Evolutionary conservation across 2,329 filamentous ascomycete genomes (phyloP), one percentile per base, ranked within the genome.

Genomic region (Fusarium continuum): DNA sequence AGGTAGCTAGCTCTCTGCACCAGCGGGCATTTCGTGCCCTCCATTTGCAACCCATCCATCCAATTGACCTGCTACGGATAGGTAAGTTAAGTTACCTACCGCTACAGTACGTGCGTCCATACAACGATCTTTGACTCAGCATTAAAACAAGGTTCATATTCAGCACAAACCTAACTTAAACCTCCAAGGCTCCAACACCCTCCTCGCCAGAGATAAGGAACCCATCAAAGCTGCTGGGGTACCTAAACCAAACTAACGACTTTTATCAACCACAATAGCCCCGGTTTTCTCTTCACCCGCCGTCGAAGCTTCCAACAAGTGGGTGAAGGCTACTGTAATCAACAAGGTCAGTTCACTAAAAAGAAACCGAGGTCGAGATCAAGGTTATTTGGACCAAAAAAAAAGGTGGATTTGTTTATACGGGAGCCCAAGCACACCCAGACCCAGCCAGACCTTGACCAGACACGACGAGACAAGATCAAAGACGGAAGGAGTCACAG

Each of bases 401-500:
- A 5, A 35, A 13, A 17, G 13, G 29, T 11, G 26, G 20, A 26
- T 50, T 50, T 26, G 7, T 19, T 16, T 3, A 26, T 14, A 26
- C 16, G 6, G n/a, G 19, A 44, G 29, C 6, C n/a, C 6, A 20
- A 32, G 26, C 16, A 7, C 8, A 28, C 17, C 22, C 20, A 10
- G 26, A 23, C 26, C 13, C 43, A 32, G 22, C 14, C 19, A 32
- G 20, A 35, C 17, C 19, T 34, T 11, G 25, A 38, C 14, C 35
- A 34, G 40, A 55, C 40, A 36, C 28, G 35, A 38, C 55, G 45
- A 52, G 54, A 59, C 55, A 31, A 52, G n/a, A 28, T 28, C 44
- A 58, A n/a, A n/a, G 54, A 58, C 61, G 17, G 56, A 62, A 64
- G 22, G 46, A 65, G 62, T 63, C 56, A 58, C 46, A 65, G 40